Base-by-base conservation (phyloP, 2,329 filamentous ascomycete species). In the Microascus cirrosus region DNA sequence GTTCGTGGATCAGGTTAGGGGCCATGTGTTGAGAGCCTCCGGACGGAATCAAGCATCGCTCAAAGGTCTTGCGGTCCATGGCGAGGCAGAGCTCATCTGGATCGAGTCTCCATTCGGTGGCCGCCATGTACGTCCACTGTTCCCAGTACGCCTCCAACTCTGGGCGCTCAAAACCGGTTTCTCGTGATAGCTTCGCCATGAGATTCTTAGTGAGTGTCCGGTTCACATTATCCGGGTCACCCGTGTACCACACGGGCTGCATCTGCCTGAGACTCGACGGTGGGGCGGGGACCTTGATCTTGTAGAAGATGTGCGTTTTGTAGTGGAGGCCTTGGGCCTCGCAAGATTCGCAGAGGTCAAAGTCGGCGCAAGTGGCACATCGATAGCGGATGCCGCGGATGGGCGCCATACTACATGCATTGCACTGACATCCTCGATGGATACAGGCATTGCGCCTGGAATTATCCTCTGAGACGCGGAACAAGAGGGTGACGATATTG, bases 241-340 rank as follows among this genome's bases (percentile, higher is more conserved):
- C 92, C 1, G 91, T 89, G 68, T 96, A 96, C 84, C 88, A 94
- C 1, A 91, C 83, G 7, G 88, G 86, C 64, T 90, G 87, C 66
- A 86, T 87, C 69, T 93, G 87, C 56, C 89, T 83, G 1, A 89
- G 86, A 2, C 88, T 88, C 59, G 96, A 85, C 34, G 90, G 88
- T 0, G 92, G 90, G 1, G 91, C 88, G 1, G 94, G 94, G 12
- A 97, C 86, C 58, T 86, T 86, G 67, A 99, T 89, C 71, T 97
- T 97, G 78, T 95, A 95, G 72, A 99, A 97, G 53, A 97, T 83
- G 71, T 99, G 94, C 1, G 91, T 96, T 70, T 93, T 95, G 66
- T 82, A 84, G 68, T 96, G 93, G 1, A 86, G 73, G 24, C 83
- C 82, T 64, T 85, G 83, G 5, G 89, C 83, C 73, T 99, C 93